phyloP scores from a whole-genome alignment of 495 filamentous ascomycete species.

The Pyronema domesticum region DNA sequence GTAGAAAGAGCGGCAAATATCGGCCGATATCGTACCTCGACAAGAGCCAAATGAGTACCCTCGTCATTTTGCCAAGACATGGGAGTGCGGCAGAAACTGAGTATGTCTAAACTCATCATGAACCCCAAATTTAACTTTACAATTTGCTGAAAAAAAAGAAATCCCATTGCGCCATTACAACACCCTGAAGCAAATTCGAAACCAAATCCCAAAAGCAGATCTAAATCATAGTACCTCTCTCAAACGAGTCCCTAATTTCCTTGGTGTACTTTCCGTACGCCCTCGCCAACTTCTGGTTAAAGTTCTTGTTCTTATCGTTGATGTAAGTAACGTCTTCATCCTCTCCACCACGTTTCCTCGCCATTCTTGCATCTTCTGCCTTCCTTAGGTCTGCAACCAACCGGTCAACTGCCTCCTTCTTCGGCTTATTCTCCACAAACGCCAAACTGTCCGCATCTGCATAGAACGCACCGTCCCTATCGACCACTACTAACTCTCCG shows the following conservation, averaged over 20 bases:
- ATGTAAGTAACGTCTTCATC: slow-evolving; percentile 92
- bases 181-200: not conserved
- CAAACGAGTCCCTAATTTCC: slow-evolving; percentile 93
- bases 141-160: not conserved
- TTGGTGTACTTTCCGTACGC: slow-evolving; percentile 99
- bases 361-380: slow-evolving; percentile 69
- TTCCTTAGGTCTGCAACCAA: slow-evolving; percentile 72
- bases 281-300: slow-evolving; percentile 86
- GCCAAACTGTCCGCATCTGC: slow-evolving; percentile 62
- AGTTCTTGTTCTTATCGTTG: slow-evolving; percentile 99
- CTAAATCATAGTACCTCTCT: slow-evolving; percentile 82
- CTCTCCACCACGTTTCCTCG: slow-evolving; percentile 59
- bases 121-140: too few relatives aligned
- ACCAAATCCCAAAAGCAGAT: not conserved
- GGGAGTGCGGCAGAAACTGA: too few relatives aligned
- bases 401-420: slow-evolving; percentile 75
- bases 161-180: not conserved
- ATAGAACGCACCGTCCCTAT: slow-evolving; percentile 79
- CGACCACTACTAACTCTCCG: slow-evolving; percentile 84
- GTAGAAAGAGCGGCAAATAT: too few relatives aligned
- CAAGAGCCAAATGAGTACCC: too few relatives aligned
- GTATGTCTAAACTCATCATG: too few relatives aligned
- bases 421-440: slow-evolving; percentile 72
- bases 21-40: too few relatives aligned
- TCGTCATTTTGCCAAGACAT: too few relatives aligned